These are phyloP conservation scores for Aspergillus hiratsukae DNA, from an alignment of 2,329 filamentous ascomycete species.

Conservation along the genomic window DNA sequence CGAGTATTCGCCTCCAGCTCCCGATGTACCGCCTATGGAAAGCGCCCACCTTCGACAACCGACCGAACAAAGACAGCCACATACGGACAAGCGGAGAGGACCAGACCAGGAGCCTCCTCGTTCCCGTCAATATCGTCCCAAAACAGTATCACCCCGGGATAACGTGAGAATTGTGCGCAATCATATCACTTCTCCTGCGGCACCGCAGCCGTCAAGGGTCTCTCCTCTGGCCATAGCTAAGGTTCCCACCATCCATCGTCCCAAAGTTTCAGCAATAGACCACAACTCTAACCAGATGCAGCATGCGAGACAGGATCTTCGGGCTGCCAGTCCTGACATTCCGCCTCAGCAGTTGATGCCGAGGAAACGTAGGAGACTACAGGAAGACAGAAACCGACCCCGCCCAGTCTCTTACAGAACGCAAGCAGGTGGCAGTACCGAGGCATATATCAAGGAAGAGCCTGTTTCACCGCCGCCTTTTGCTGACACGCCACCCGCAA, in stretches of 20 bases:
- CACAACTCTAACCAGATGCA: slow-evolving; percentile 22
- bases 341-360: slow-evolving; percentile 41
- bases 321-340: slow-evolving; percentile 43
- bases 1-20: slow-evolving; percentile 46
- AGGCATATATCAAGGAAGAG: slow-evolving; percentile 58
- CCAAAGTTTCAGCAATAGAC: slow-evolving; percentile 46
- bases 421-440: slow-evolving; percentile 35
- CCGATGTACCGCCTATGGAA: slow-evolving; percentile 31
- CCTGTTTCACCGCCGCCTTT: slow-evolving; percentile 59
- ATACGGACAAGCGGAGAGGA: slow-evolving; percentile 34
- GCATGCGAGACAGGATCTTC: slow-evolving; percentile 27
- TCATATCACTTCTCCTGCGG: slow-evolving; percentile 68
- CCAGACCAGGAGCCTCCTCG: slow-evolving; percentile 38
- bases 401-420: slow-evolving; percentile 32
- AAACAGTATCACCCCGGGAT: slow-evolving; percentile 33
- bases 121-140: slow-evolving; percentile 30
- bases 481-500: slow-evolving; percentile 36
- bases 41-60: slow-evolving; percentile 24
- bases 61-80: slow-evolving; percentile 18
- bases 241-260: slow-evolving; percentile 51
- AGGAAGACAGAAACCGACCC: slow-evolving; percentile 31
- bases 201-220: slow-evolving; percentile 70
- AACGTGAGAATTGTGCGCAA: slow-evolving; percentile 64
- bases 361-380: slow-evolving; percentile 50
- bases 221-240: slow-evolving; percentile 54